Base-by-base conservation (phyloP, 352 stramenopile genomes). In the Phytophthora ramorum region DNA sequence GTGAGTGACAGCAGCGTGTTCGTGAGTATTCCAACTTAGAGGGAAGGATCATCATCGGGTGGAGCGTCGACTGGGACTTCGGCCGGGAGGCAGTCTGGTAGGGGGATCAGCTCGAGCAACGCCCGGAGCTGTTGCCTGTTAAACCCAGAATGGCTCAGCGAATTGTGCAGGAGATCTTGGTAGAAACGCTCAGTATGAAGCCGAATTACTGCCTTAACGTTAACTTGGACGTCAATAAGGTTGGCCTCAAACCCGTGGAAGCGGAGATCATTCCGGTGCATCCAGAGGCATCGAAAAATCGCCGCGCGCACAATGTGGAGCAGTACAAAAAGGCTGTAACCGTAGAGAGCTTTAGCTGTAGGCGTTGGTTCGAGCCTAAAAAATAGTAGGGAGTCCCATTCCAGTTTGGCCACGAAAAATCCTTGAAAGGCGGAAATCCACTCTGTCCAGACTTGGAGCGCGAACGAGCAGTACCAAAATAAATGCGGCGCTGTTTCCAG, bases 261-360 rank as follows among this genome's bases (percentile, higher is more conserved):
- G 4, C 51, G 35, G 24, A 58, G 24, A 20, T 58, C 51, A 28
- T 58, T 58, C 37, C 51, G 38, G 14, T 58, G 51, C 37, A 49
- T 58, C 51, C 51, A 58, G 0, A 58, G 24, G 16, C 22, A 49
- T 3, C 51, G 51, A 17, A 49, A 38, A 30, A 58, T 38, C 1
- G 49, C 22, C 1, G 20, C 16, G 0, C 51, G 20, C 1, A 49
- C 22, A 9, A 58, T 40, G 16, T 41, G 51, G 4, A 58, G 22
- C 5, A 38, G 7, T 4, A 41, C 7, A 26, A 49, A 58, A 3
- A 58, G 24, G 13, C 19, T 58, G 37, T 58, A 58, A 2, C 51
- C 51, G 22, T 41, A 58, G 2, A 10, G 19, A 7, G 28, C 13
- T 16, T 58, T 49, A 4, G 38, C 13, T 10, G 7, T 7, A n/a